Evolutionary conservation across 805 yeast genomes (phyloP), one percentile per base, ranked within the genome.

Genomic region (Metschnikowia amazonensis): DNA sequence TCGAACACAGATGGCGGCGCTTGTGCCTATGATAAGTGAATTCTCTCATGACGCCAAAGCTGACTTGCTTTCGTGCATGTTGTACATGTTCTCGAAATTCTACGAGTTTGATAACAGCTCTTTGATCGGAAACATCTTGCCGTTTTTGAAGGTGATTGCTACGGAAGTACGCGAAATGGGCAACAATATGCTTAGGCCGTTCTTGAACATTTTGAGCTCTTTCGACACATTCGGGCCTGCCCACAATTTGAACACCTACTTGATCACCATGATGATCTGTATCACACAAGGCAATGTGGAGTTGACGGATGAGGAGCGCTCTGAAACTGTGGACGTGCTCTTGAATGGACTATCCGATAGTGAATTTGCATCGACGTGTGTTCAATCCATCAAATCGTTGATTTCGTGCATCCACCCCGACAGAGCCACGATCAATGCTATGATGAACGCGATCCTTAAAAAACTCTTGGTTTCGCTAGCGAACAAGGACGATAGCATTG

Each of bases 51-150:
- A 72, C 21, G 84, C 88, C 37, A 79, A 79, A 52, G 63, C 70
- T 10, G 98, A 92, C 60, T 65, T 92, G 24, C 80, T 79, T 58
- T 76, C 90, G 0, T 83, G 95, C 55, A 56, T 86, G 32, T 63
- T 90, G 20, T 82, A 75, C 55, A 74, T 84, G 5, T 76, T 85
- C 46, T 78, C 84, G 5, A 70, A 74, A 54, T 68, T 84, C 42
- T 78, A 76, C 57, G 76, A 78, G 55, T 67, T 57, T 48, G 55
- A 63, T 43, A 65, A 69, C 36, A 70, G 70, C 32, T 66, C 46
- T 60, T 66, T 54, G 57, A 63, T 69, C 21, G 80, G 88, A 0
- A 69, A 75, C 5, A 59, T 82, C 16, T 67, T 82, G 10, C 75
- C 75, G 1, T 60, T 64, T 49, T 59, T 72, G 56, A 72, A 69